These are phyloP conservation scores for Trichophyton benhamiae DNA, from an alignment of 2,329 filamentous ascomycete species.

Conservation along the genomic window DNA sequence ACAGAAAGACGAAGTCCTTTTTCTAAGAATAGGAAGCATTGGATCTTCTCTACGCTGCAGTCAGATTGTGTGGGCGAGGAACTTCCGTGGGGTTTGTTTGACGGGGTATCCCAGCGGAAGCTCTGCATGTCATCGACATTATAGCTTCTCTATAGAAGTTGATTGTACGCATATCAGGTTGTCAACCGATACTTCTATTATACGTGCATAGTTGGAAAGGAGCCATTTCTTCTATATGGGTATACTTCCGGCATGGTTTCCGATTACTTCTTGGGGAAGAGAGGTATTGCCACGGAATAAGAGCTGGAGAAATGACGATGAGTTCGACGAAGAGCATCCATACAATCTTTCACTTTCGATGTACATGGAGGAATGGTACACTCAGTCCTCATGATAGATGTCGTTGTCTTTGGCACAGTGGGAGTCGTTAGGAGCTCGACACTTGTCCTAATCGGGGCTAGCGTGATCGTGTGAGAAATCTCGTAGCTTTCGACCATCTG, in stretches of 20 bases:
- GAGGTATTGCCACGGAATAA: too few relatives aligned
- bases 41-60: not conserved
- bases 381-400: not conserved
- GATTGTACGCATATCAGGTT: not conserved
- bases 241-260: not conserved
- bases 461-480: constrained; percentile 2
- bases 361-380: too few relatives aligned
- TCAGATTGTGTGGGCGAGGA: not conserved
- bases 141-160: not conserved
- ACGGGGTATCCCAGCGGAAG: not conserved
- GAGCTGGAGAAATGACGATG: too few relatives aligned
- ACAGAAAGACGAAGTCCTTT: not conserved
- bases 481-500: constrained; percentile 8
- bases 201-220: not conserved
- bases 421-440: not conserved
- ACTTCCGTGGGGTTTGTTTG: not conserved
- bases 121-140: not conserved
- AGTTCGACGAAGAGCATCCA: too few relatives aligned
- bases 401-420: not conserved
- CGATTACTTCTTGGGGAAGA: too few relatives aligned
- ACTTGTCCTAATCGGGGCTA: constrained; percentile 9
- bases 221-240: not conserved
- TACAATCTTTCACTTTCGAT: too few relatives aligned
- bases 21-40: not conserved
- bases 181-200: not conserved